Evolutionary conservation across 2,329 filamentous ascomycete species (phyloP), one percentile per base, ranked within the genome.

Genomic region (Sarocladium kiliense): DNA sequence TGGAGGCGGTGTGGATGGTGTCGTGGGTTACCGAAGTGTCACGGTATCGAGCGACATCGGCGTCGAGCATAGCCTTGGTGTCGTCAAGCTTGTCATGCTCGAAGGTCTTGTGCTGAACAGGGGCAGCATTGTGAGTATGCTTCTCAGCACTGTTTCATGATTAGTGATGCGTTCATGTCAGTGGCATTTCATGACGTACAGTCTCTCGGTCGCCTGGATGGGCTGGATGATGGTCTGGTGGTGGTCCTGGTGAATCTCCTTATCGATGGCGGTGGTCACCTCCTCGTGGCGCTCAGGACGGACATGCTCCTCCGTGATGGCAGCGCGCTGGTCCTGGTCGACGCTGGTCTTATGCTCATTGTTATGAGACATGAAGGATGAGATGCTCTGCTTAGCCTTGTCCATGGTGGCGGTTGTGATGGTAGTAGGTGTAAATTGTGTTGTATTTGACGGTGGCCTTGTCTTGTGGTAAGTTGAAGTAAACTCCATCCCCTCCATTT

Each of bases 301-400:
- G 44, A 88, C 68, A 1, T 76, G 75, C 69, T 89, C 85, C 18
- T 86, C 76, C 4, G 77, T 75, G 2, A 88, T 77, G 12, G 81
- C 78, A 0, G 81, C 78, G 39, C 80, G 77, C 41, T 87, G 78
- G 9, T 77, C 78, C 69, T 89, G 83, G 58, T 89, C 81, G 3
- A 90, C 83, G 14, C 81, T 85, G n/a, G 86, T 89, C 63, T 86
- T 82, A 62, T 88, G 79, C 59, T 88, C 80, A 56, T 85, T 85
- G 56, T 81, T 74, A 62, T 79, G 78, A 65, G 69, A 74, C 62
- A 86, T 77, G 72, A 88, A 85, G 64, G 78, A 77, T 47, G 72
- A 71, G 63, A 88, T 78, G 57, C 79, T 80, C 63, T 77, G 74
- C 74, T 85, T 87, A 37, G 85, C 83, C 66, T 82, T 82, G 16